A percentile compares a stretch with the other conserved stretches of the same genome.
Evolutionary conservation across 495 filamentous ascomycete species (phyloP).

Genomic region (Penicillium paxilli): DNA sequence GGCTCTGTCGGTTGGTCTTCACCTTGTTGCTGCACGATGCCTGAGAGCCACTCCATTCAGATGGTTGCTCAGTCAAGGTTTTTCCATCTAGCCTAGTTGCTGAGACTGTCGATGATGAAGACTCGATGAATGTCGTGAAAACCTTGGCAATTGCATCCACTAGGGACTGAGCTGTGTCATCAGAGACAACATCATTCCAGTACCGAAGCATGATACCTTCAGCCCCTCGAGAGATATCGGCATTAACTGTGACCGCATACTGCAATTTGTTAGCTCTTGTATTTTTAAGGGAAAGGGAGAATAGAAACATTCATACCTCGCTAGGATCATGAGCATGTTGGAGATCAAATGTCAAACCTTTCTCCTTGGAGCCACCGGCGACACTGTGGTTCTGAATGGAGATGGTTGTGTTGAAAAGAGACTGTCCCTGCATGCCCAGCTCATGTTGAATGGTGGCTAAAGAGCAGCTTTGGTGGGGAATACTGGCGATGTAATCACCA

Average conservation of each 20-base stretch:
- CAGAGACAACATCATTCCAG: constrained; percentile 47
- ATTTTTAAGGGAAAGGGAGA: too few species aligned
- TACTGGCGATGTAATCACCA: constrained; percentile 46
- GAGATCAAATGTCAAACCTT: constrained; percentile 38
- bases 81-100: constrained; percentile 18
- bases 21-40: constrained; percentile 10
- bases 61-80: background rate
- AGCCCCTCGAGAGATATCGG: constrained; percentile 39
- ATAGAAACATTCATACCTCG: constrained; percentile 28
- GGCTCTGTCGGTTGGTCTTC: constrained; percentile 6
- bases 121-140: constrained; percentile 36
- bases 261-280: constrained; percentile 12
- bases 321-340: constrained; percentile 47
- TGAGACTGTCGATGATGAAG: constrained; percentile 21
- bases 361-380: constrained; percentile 31
- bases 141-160: constrained; percentile 34
- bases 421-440: constrained; percentile 47
- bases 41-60: constrained; percentile 16
- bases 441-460: constrained; percentile 57
- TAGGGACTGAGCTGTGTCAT: constrained; percentile 34
- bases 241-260: constrained; percentile 51
- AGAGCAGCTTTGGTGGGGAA: constrained; percentile 53
- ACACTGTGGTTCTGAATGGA: constrained; percentile 51
- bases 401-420: constrained; percentile 59
- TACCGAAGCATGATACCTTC: constrained; percentile 51